phyloP scores from a whole-genome alignment of 257 asterid genomes.

The Eustoma russellianum region DNA sequence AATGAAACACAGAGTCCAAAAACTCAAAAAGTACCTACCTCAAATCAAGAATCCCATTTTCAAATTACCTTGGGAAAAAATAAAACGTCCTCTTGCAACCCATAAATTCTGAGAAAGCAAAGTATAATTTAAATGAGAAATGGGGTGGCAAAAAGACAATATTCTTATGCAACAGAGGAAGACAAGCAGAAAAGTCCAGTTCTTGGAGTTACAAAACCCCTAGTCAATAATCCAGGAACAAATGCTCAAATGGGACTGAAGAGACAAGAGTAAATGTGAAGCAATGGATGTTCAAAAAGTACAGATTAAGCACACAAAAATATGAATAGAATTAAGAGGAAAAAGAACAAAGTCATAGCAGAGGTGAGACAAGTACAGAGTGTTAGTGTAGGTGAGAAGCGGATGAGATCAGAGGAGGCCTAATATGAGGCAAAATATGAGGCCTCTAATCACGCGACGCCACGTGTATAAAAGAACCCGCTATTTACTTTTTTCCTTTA shows the following conservation, averaged over 20 bases:
- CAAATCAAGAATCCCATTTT: conserved; percentile 31
- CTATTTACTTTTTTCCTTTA: too few species aligned
- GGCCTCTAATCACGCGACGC: too few species aligned
- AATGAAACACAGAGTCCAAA: conserved; percentile 8
- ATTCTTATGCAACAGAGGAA: conserved; percentile 36
- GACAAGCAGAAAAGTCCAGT: conserved; percentile 47
- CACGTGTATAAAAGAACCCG: too few species aligned
- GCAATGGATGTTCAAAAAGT: conserved; percentile 23
- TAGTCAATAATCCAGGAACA: conserved; percentile 26
- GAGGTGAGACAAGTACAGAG: conserved; percentile 17
- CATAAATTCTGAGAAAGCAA: conserved; percentile 5
- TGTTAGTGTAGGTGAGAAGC: too few species aligned
- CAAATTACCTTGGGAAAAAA: conserved; percentile 13
- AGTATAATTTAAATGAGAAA: conserved; percentile 16
- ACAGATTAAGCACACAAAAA: conserved; percentile 20
- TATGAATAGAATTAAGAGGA: conserved; percentile 12
- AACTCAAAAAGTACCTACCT: conserved; percentile 21
- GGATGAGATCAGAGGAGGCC: too few species aligned
- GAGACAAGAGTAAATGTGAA: conserved; percentile 52
- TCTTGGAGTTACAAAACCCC: conserved; percentile 43
- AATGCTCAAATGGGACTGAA: conserved; percentile 23
- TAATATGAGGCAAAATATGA: too few species aligned
- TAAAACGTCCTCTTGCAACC: conserved; percentile 4
- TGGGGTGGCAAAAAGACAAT: conserved; percentile 19
- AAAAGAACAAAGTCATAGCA: conserved; percentile 14